Evolutionary conservation across 139 green algal genomes (phyloP).

Genomic region (Chlorella sorokiniana): DNA sequence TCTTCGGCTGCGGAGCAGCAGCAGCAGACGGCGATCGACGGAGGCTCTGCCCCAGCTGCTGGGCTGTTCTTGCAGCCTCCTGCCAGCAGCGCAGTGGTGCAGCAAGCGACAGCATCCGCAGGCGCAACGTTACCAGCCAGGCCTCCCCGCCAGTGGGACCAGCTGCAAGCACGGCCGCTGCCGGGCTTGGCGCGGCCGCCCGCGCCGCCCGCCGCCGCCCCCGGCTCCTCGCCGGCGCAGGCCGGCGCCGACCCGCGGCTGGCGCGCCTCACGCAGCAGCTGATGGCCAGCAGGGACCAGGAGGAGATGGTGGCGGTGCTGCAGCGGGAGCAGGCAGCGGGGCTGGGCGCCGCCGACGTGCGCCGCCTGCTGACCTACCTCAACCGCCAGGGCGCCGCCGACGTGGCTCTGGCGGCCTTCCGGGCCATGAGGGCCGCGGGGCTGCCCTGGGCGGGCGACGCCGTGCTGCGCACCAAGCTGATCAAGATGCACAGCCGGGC

Average conservation of each 20-base stretch:
- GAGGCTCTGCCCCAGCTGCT: too few species aligned
- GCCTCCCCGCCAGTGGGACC: neutral
- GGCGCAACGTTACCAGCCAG: neutral
- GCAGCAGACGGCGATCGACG: neutral
- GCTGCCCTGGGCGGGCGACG: neutral
- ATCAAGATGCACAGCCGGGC: conserved; percentile 47
- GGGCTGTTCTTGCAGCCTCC: too few species aligned
- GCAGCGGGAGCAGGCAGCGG: neutral
- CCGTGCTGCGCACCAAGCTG: conserved; percentile 45
- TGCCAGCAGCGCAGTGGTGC: too few species aligned
- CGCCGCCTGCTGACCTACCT: conserved; percentile 36
- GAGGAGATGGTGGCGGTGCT: conserved; percentile 11
- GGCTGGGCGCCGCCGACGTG: neutral
- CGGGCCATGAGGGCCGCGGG: conserved; percentile 5
- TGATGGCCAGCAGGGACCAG: neutral
- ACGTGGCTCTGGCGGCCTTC: conserved; percentile 30
- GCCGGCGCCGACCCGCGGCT: conserved; percentile 13
- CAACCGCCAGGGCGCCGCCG: conserved; percentile 20
- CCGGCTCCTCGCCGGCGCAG: neutral
- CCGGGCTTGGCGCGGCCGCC: neutral
- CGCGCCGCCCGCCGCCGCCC: conserved; percentile 8
- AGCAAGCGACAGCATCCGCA: neutral
- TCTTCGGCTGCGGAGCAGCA: neutral
- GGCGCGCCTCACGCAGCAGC: conserved; percentile 25
- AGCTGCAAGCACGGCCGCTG: neutral